phyloP scores from a whole-genome alignment of 768 basidiomycete species.

The Trametes cingulata region DNA sequence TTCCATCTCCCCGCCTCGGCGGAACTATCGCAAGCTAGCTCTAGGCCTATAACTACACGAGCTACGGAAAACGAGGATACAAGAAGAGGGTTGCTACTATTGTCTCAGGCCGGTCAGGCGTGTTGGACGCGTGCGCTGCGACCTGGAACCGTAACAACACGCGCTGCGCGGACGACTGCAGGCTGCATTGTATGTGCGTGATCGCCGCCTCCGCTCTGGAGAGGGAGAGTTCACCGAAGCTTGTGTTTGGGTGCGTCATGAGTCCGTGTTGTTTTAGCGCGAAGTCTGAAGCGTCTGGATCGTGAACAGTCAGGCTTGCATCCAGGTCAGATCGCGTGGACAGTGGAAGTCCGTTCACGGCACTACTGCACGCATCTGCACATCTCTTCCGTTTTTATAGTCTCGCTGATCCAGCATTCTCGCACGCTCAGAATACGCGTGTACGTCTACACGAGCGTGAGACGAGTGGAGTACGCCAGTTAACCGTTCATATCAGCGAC shows the following conservation, averaged over 20 bases:
- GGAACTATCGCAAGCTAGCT: no score
- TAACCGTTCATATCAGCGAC: conserved; percentile 3
- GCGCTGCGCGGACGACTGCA: neutral
- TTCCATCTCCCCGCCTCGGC: no score
- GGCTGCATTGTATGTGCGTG: neutral
- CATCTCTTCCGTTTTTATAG: neutral
- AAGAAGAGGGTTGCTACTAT: neutral
- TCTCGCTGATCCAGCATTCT: neutral
- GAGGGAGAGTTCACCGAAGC: neutral
- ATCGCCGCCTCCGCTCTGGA: neutral
- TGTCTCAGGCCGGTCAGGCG: neutral
- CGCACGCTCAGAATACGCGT: neutral
- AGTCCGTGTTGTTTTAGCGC: neutral
- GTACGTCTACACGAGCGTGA: neutral
- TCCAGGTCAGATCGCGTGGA: neutral
- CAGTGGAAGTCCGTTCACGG: neutral
- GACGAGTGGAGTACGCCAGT: neutral
- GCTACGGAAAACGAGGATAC: no score
- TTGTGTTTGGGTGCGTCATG: neutral
- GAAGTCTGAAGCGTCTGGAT: neutral
- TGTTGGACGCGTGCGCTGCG: neutral
- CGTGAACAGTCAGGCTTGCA: neutral
- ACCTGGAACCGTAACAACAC: neutral
- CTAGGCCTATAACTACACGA: no score
- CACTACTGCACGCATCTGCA: neutral